A percentile compares a stretch with the other conserved stretches of the same genome.
phyloP scores from a whole-genome alignment of 768 basidiomycete species.

The Kondoa subrosea region DNA sequence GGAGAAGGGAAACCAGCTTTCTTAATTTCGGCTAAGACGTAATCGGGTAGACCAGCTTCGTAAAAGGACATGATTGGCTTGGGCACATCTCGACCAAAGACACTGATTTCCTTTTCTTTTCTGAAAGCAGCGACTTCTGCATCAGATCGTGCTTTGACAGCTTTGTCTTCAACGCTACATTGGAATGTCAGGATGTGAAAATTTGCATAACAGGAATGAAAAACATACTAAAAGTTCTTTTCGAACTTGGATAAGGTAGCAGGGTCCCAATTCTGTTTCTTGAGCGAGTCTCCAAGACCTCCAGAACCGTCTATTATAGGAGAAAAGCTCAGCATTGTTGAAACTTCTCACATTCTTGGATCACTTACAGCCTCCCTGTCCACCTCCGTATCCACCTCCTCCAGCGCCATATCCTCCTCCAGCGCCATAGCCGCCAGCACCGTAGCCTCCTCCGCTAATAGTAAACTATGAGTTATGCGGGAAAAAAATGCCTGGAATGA shows the following conservation, averaged over 20 bases:
- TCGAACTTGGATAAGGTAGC: constrained; percentile 69
- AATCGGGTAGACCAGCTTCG: constrained; percentile 89
- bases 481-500: too few species aligned
- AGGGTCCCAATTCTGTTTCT: constrained; percentile 64
- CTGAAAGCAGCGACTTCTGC: constrained; percentile 79
- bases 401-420: constrained; percentile 33
- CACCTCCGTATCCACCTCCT: constrained; percentile 42
- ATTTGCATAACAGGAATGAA: not conserved
- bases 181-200: constrained; percentile 9
- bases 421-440: constrained; percentile 34
- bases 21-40: constrained; percentile 79
- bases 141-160: constrained; percentile 57
- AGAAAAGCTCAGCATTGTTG: constrained; percentile 30
- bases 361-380: too few species aligned
- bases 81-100: constrained; percentile 74
- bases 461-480: too few species aligned
- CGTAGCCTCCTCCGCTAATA: constrained; percentile 29
- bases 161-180: constrained; percentile 55
- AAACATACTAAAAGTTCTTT: constrained; percentile 72
- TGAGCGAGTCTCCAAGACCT: constrained; percentile 62
- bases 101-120: constrained; percentile 70
- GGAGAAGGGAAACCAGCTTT: constrained; percentile 82
- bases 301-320: constrained; percentile 35
- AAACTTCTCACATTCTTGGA: too few species aligned
- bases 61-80: constrained; percentile 82